A percentile compares a stretch with the other conserved stretches of the same genome.
Evolutionary conservation across 129 eudicot species (phyloP).

Genomic region (Centaurea solstitialis): DNA sequence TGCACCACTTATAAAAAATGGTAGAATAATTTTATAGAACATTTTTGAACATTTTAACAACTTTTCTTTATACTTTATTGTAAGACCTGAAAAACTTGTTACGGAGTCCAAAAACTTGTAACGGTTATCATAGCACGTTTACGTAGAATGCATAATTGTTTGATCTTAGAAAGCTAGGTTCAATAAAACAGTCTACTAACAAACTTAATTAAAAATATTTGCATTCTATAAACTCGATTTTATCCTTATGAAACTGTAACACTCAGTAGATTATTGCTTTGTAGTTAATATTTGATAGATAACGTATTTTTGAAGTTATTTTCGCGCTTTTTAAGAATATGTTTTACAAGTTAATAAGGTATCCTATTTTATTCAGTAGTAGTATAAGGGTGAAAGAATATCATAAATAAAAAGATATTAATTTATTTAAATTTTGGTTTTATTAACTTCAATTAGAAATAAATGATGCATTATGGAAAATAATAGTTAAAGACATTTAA

Average conservation of each 20-base stretch:
- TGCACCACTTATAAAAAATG: too few species aligned
- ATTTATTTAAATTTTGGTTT: background rate
- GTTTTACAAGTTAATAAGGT: background rate
- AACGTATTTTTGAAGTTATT: too few species aligned
- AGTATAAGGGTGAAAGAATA: background rate
- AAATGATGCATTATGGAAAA: background rate
- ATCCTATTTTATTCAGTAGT: background rate
- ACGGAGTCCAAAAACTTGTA: background rate
- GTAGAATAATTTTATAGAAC: too few species aligned
- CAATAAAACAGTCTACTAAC: background rate
- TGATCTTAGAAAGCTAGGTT: background rate
- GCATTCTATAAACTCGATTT: too few species aligned
- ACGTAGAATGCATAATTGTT: too few species aligned
- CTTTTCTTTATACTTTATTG: too few species aligned
- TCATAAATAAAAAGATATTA: too few species aligned
- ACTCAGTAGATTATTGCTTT: too few species aligned
- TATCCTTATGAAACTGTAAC: too few species aligned
- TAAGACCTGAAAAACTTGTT: background rate
- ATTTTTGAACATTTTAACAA: too few species aligned
- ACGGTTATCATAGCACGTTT: background rate
- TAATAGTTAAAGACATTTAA: background rate
- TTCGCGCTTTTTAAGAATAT: too few species aligned
- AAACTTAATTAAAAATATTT: background rate
- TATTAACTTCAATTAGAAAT: background rate
- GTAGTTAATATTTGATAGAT: too few species aligned